Base-by-base conservation (phyloP, 2,329 filamentous ascomycete genomes). In the Alternaria triticina region DNA sequence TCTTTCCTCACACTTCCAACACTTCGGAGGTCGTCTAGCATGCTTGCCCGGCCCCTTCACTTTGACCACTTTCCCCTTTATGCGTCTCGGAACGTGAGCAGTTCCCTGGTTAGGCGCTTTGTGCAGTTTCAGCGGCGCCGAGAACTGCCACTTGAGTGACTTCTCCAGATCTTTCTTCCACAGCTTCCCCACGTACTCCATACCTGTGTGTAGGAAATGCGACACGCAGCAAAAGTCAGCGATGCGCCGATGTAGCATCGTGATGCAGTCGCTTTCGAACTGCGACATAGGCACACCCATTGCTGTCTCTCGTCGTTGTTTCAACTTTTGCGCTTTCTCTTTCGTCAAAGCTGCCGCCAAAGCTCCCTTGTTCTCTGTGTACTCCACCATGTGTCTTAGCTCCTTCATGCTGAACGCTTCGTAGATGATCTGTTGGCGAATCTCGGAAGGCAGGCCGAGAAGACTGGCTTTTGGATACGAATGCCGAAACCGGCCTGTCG, bases 1-100 rank as follows among this genome's bases (percentile, higher is more conserved):
- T 50, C 69, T 61, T 52, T 63, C 60, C n/a, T 22, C 62, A 33
- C 67, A 71, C 17, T 54, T 54, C 62, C 65, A 67, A 43, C 69
- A 71, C 51, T 66, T 71, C 3, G 13, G 43, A 15, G 59, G 54
- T 27, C 63, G 33, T 12, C 22, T 22, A 22, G 33, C 58, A 28
- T 33, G 15, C 50, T 30, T 55, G 33, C 22, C 27, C 11, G 6
- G n/a, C 9, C 44, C 28, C 28, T 54, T 50, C 22, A 22, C 54
- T 52, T 45, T 36, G 12, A 40, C 25, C 11, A 47, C 22, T n/a
- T 3, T 46, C 22, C 15, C 60, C 25, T 52, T 22, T 20, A 17
- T 6, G 13, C 49, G 30, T 40, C 22, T 40, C 49, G 28, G 13
- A 5, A 9, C 22, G 49, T n/a, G 13, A 11, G 30, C 6, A 13